phyloP scores from a whole-genome alignment of 345 rosid genomes.

The Kernera saxatilis region DNA sequence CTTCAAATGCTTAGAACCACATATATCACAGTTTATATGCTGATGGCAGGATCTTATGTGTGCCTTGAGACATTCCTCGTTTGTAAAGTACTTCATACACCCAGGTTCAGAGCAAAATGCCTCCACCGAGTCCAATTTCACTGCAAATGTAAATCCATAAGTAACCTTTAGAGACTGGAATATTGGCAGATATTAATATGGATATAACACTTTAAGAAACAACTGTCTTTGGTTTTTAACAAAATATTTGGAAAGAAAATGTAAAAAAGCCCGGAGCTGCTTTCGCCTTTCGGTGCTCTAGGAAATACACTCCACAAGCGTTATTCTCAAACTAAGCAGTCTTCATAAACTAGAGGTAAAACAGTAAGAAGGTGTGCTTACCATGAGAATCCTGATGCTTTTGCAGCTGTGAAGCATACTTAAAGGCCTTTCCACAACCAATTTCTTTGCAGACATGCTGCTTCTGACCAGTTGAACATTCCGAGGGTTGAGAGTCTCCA shows the following conservation, averaged over 20 bases:
- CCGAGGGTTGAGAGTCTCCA: slow-evolving; percentile 9
- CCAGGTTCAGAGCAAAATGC: slow-evolving; percentile 70
- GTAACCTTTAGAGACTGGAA: background rate
- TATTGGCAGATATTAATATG: background rate
- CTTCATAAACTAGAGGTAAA: background rate
- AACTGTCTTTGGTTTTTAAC: background rate
- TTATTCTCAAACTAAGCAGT: too few relatives aligned
- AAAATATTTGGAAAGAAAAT: background rate
- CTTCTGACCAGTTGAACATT: slow-evolving; percentile 22
- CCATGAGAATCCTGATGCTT: slow-evolving; percentile 85
- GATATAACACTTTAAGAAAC: background rate
- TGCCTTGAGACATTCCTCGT: slow-evolving; percentile 56
- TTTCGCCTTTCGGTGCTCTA: too few relatives aligned
- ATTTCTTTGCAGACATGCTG: slow-evolving; percentile 52
- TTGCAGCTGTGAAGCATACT: slow-evolving; percentile 49
- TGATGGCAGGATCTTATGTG: slow-evolving; percentile 66
- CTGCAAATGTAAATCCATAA: slow-evolving; percentile 33
- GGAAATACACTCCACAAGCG: too few relatives aligned
- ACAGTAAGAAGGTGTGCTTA: slow-evolving; percentile 5
- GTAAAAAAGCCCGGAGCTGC: too few relatives aligned
- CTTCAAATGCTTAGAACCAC: slow-evolving; percentile 56
- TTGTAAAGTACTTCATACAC: slow-evolving; percentile 75
- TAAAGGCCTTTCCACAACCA: slow-evolving; percentile 82
- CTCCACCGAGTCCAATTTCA: slow-evolving; percentile 60
- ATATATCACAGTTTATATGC: slow-evolving; percentile 50